A percentile compares a stretch with the other conserved stretches of the same genome.
phyloP scores from a whole-genome alignment of 129 eudicot genomes.

The Artemisia argyi region DNA sequence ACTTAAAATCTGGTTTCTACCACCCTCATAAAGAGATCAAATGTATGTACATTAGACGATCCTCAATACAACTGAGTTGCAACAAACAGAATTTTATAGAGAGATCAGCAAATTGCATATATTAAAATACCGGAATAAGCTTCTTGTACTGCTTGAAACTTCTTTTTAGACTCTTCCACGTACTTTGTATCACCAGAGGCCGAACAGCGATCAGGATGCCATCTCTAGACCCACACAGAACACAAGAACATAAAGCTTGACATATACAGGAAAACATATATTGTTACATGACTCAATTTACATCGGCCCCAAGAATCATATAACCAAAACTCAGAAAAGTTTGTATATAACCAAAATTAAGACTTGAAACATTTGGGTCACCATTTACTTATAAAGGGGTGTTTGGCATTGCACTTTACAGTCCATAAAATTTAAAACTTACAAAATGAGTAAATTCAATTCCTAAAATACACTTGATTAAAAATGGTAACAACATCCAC shows the following conservation, averaged over 20 bases:
- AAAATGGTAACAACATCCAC: no score
- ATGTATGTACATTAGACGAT: neutral
- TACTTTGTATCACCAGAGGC: slow-evolving; percentile 54
- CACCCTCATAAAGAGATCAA: neutral
- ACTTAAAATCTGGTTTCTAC: neutral
- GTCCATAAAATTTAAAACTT: no score
- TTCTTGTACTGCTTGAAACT: slow-evolving; percentile 74
- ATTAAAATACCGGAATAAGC: slow-evolving; percentile 72
- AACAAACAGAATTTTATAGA: neutral
- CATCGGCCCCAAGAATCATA: neutral
- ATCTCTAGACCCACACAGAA: slow-evolving; percentile 43
- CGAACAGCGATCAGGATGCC: slow-evolving; percentile 93
- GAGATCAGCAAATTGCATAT: neutral
- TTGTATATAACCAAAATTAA: neutral
- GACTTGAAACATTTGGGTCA: neutral
- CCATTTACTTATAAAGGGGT: neutral
- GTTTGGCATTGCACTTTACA: no score
- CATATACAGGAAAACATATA: neutral
- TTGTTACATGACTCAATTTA: neutral
- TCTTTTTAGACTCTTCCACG: slow-evolving; percentile 72
- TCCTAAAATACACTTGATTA: no score
- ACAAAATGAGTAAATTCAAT: no score
- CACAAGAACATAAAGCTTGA: neutral
- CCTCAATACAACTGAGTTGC: slow-evolving; percentile 2
- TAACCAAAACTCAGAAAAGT: neutral